Evolutionary conservation across 2,329 filamentous ascomycete genomes (phyloP), one percentile per base, ranked within the genome.

Genomic region (Trichophyton rubrum): DNA sequence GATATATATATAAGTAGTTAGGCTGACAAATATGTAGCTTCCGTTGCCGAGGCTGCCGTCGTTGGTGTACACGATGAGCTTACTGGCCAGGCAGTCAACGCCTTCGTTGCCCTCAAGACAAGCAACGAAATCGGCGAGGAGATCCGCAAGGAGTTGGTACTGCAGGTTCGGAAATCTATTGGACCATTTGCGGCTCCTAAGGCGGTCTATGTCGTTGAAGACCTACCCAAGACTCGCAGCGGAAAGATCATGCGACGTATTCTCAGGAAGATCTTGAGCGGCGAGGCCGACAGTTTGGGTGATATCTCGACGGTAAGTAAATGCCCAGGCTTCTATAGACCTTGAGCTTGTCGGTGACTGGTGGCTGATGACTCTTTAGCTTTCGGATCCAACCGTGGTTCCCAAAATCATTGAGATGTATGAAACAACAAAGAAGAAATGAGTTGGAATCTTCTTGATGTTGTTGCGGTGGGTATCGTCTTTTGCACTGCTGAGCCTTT

Each of bases 231-330:
- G 85, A 99, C 93, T 41, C 83, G 93, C 68, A 95, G 89, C 67
- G 93, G 93, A 66, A 99, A 99, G 87, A 99, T 99, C 71, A 99
- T 99, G 93, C 84, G 93, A 65, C 86, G 93, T 65, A 95, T 99
- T 71, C 77, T 99, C 79, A 84, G 93, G 69, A 99, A 99, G 89
- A 95, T 99, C 70, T 77, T 99, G 67, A 91, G 91, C 15, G 92
- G 92, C 40, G 93, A 99, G 79, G 92, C 96, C 77, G 93, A 99
- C 74, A 91, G 95, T 76, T 80, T 99, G 59, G 93, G 93, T 68
- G 93, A 99, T 71, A 95, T 82, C 40, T 89, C 88, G 20, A 97
- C 93, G 66, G 89, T 95, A 80, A 79, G 87, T 79, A 20, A 11
- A 57, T 13, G 22, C 22, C 24, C 2, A 24, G 30, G 7, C 17